Percentiles rank a stretch among this genome's conserved stretches.
Evolutionary conservation across 2,329 filamentous ascomycete species (phyloP).

Genomic region (Helicocarpus griseus): DNA sequence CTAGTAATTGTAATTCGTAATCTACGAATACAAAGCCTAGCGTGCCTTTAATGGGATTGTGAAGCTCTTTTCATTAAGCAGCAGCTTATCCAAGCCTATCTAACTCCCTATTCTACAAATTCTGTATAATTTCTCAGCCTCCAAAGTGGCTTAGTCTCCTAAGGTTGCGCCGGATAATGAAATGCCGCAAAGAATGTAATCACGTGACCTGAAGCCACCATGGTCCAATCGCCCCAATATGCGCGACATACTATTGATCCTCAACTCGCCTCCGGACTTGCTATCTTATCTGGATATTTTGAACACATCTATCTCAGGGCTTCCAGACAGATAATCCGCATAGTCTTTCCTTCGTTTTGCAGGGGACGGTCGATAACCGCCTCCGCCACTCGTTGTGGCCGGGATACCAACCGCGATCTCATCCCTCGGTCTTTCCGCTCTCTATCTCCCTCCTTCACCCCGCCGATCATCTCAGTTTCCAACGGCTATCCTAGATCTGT

Average conservation of each 20-base stretch:
- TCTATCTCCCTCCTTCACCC: background rate
- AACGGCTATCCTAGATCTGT: background rate
- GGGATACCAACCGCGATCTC: background rate
- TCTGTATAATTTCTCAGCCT: too few relatives aligned
- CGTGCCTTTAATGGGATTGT: too few relatives aligned
- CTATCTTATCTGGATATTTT: background rate
- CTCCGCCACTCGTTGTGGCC: background rate
- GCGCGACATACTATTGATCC: background rate
- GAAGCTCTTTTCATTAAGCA: too few relatives aligned
- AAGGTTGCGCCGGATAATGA: too few relatives aligned
- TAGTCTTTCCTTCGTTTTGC: background rate
- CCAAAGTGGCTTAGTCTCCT: too few relatives aligned
- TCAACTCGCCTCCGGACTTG: background rate
- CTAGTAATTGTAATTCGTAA: too few relatives aligned
- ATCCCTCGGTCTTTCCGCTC: background rate
- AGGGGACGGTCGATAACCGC: background rate
- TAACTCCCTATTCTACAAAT: too few relatives aligned
- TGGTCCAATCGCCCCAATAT: background rate
- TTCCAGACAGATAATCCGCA: background rate
- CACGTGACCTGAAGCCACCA: conserved; percentile 3
- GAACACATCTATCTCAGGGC: background rate
- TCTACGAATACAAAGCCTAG: too few relatives aligned
- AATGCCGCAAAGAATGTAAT: background rate
- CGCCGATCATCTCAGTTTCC: background rate
- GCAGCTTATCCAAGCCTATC: too few relatives aligned